Evolutionary conservation across 352 stramenopile species (phyloP), one percentile per base, ranked within the genome.

Genomic region (Peronospora belbahrii): DNA sequence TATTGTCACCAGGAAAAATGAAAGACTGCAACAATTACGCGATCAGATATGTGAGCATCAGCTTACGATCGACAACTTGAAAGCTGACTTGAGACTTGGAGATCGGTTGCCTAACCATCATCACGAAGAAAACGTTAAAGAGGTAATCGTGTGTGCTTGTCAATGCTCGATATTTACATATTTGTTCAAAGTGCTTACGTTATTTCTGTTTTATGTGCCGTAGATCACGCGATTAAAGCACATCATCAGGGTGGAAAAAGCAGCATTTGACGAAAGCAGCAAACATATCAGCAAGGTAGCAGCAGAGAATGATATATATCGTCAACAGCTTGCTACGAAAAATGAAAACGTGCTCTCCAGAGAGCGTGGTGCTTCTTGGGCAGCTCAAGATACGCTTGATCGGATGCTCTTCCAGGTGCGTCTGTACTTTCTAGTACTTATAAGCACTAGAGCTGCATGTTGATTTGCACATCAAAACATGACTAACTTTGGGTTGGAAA

Each of bases 1-100:
- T 11, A 67, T 66, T 18, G 28, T 83, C 4, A 30, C 48, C 18
- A 59, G 52, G 8, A 75, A 74, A 59, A 57, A 73, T 20, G 34
- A 56, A 19, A 65, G 77, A 10, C 51, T 86, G 2, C 53, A 66
- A n/a, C 46, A 57, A 9, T 48, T 68, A 13, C 58, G 59, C 2
- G 56, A 66, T 10, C 74, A 89, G 36, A 79, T 87, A 42, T 71
- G 65, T 35, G 59, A 74, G 3, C 77, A 87, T 40, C 77, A 87
- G 28, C 25, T 65, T 13, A 46, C 47, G 23, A 62, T 89, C 15
- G 77, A 89, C 20, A 81, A 83, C 32, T 56, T 83, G 31, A 64
- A 74, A 57, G 53, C 51, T 11, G 71, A 83, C 37, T 51, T 74
- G 6, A 61, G 62, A 17, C 31, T 43, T n/a, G 38, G 36, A 8